Evolutionary conservation across 2,329 filamentous ascomycete species (phyloP), one percentile per base, ranked within the genome.

Genomic region (Ophiostoma triangulosporum): DNA sequence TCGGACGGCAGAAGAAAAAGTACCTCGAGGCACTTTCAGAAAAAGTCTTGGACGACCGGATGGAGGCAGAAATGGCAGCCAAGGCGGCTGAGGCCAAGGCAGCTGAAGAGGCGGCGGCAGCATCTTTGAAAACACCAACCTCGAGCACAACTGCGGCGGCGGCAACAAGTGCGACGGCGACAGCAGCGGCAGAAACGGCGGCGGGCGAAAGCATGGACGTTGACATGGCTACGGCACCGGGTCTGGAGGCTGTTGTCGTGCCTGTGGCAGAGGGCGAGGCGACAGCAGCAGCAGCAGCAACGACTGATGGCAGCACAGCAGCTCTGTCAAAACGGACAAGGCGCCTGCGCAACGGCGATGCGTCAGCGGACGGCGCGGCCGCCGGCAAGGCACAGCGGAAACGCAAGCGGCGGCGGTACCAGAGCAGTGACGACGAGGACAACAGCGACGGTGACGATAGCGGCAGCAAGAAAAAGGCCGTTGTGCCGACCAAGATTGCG

Each of bases 401-500:
- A 22, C 55, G 57, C 1, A 54, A 54, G 45, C 40, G 54, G 32
- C 33, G 50, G 26, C 50, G 54, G 32, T 35, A 52, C 17, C 50
- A 57, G 11, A 50, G 43, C 32, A 55, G 35, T 22, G 51, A 50
- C 35, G 50, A 45, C 3, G 50, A n/a, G n/a, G n/a, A 45, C 20
- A 38, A 35, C 22, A 53, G 43, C 43, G 52, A 56, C 27, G 48
- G 22, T 26, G 50, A 53, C 4, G 36, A 38, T 9, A 36, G 48
- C 14, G 17, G 29, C 32, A 38, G n/a, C 31, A 45, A 49, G 11
- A 48, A 46, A 20, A 54, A 46, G 68, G 74, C 80, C 61, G 72
- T 68, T 15, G 72, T 58, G 20, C 54, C 22, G 77, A 86, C 66
- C 74, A 77, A 27, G 36, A 77, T 76, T 26, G 78, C 86, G 1